These are phyloP conservation scores for Musa troglodytarum DNA, from an alignment of 176 grass and related monocot genomes.

Conservation along the genomic window DNA sequence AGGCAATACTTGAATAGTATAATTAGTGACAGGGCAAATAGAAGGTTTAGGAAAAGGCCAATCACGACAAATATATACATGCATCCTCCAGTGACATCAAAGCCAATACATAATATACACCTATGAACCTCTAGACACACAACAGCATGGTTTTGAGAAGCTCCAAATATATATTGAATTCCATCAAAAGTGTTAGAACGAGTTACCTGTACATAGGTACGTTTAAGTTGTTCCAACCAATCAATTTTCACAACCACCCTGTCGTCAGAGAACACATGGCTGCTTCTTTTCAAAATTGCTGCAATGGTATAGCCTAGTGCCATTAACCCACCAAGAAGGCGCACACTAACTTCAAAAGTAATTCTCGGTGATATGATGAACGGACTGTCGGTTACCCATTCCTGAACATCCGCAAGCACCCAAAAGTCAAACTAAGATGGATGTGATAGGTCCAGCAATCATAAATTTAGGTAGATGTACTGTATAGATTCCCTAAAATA, in stretches of 20 bases:
- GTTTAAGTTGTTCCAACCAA: conserved; percentile 80
- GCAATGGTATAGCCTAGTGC: conserved; percentile 93
- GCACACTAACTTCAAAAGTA: conserved; percentile 94
- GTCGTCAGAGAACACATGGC: conserved; percentile 70
- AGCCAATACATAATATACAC: background rate
- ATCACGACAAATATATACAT: background rate
- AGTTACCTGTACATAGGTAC: conserved; percentile 70
- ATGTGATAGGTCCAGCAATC: background rate
- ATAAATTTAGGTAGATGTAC: no score
- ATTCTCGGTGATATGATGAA: conserved; percentile 99
- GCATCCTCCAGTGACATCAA: background rate
- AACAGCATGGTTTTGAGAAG: no score
- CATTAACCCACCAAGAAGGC: conserved; percentile 99
- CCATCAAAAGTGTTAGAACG: background rate
- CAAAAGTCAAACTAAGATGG: background rate
- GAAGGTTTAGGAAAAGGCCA: background rate
- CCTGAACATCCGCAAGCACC: conserved; percentile 25
- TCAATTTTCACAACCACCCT: conserved; percentile 87
- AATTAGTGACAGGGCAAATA: background rate
- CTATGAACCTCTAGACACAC: no score
- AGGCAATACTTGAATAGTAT: no score
- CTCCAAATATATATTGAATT: background rate
- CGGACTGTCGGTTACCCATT: conserved; percentile 88
- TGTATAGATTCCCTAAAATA: no score
- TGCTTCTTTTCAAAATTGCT: conserved; percentile 92